Conservation (phyloP, 2,329 filamentous ascomycete genomes). For the Aspergillus clavatus region DNA sequence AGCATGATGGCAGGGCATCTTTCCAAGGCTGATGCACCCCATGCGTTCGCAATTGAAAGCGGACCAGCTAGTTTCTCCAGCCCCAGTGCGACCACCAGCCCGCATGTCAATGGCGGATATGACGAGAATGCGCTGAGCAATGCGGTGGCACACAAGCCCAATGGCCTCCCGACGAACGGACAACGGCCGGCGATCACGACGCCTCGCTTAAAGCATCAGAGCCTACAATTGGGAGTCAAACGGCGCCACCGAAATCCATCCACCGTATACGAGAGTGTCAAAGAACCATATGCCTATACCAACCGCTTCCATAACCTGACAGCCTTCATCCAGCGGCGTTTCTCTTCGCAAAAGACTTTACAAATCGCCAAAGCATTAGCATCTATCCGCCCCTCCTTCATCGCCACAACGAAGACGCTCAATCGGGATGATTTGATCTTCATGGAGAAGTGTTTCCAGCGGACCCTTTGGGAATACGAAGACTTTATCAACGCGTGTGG, state of each 20-base stretch:
- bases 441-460: slow-evolving; percentile 96
- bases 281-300: slow-evolving; percentile 87
- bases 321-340: slow-evolving; percentile 71
- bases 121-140: slow-evolving; percentile 34
- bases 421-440: slow-evolving; percentile 87
- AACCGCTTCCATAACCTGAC: slow-evolving; percentile 85
- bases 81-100: slow-evolving; percentile 54
- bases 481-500: slow-evolving; percentile 85
- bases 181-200: slow-evolving; percentile 40
- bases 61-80: slow-evolving; percentile 53
- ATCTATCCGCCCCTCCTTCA: slow-evolving; percentile 87
- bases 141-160: slow-evolving; percentile 23
- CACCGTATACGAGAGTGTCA: slow-evolving; percentile 81
- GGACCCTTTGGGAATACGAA: slow-evolving; percentile 87
- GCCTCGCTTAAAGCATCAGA: slow-evolving; percentile 41
- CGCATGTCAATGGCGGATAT: slow-evolving; percentile 43
- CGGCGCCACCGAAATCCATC: slow-evolving; percentile 67
- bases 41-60: slow-evolving; percentile 60
- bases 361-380: slow-evolving; percentile 83
- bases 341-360: slow-evolving; percentile 69
- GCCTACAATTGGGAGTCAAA: slow-evolving; percentile 38
- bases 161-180: slow-evolving; percentile 27
- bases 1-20: slow-evolving; percentile 40
- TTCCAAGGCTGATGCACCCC: slow-evolving; percentile 43
- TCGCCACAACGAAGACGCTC: slow-evolving; percentile 84